Evolutionary conservation across 2,329 filamentous ascomycete genomes (phyloP).

Genomic region (Fusarium begoniae): DNA sequence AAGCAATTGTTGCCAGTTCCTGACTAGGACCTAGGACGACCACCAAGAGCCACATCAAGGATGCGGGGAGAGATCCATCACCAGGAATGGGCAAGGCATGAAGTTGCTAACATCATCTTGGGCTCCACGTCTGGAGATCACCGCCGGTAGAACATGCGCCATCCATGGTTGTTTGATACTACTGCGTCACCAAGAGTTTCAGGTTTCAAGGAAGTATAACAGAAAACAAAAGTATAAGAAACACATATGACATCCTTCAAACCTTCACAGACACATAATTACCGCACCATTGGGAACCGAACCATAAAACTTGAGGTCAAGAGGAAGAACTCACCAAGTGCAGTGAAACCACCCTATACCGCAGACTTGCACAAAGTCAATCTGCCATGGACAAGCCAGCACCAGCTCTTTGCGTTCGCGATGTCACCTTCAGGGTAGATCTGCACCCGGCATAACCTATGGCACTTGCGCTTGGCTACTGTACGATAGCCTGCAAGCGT

Average conservation of each 20-base stretch:
- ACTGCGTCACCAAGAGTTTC: background rate
- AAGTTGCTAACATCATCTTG: slow-evolving; percentile 20
- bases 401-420: slow-evolving; percentile 17
- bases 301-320: background rate
- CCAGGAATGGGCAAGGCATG: slow-evolving; percentile 23
- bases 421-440: slow-evolving; percentile 33
- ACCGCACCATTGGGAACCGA: background rate
- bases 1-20: slow-evolving; percentile 36
- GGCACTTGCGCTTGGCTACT: background rate
- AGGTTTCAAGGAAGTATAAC: background rate
- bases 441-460: slow-evolving; percentile 9
- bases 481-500: slow-evolving; percentile 1
- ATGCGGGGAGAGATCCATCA: slow-evolving; percentile 37
- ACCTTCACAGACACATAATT: background rate
- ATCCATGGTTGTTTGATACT: background rate
- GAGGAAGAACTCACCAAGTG: background rate
- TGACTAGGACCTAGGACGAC: slow-evolving; percentile 37
- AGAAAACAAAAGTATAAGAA: background rate
- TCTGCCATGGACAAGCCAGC: background rate
- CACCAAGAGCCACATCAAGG: slow-evolving; percentile 28
- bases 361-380: background rate
- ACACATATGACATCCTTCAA: background rate
- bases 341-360: slow-evolving; percentile 15
- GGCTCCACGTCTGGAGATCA: slow-evolving; percentile 26
- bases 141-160: background rate